Evolutionary conservation across 352 stramenopile species (phyloP).

Genomic region (Globisporangium camurandrum): DNA sequence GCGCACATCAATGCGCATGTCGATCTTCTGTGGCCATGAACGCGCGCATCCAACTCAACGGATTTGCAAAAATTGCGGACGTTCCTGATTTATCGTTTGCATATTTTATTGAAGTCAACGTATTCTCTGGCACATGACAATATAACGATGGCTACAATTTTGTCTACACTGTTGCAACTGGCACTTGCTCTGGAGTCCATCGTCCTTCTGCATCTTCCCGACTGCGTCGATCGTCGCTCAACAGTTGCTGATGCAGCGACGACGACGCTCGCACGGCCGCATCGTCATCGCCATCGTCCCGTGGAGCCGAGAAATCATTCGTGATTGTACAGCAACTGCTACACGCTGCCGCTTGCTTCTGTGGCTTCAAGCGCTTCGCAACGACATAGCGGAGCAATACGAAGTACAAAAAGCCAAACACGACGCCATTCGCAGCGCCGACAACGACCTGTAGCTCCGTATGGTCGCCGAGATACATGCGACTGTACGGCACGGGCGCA

Average conservation of each 20-base stretch:
- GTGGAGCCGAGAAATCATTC: too few species aligned
- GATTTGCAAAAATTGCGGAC: neutral
- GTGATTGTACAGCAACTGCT: slow-evolving; percentile 3
- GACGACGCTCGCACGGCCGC: too few species aligned
- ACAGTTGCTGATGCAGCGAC: too few species aligned
- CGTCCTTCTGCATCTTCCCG: too few species aligned
- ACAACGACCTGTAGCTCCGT: slow-evolving; percentile 36
- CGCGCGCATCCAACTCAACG: neutral
- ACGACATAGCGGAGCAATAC: slow-evolving; percentile 29
- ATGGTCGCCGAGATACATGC: slow-evolving; percentile 54
- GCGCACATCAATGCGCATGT: neutral
- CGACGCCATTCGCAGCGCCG: slow-evolving; percentile 26
- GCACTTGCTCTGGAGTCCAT: too few species aligned
- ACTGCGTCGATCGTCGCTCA: too few species aligned
- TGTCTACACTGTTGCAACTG: too few species aligned
- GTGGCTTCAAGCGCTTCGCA: slow-evolving; percentile 11
- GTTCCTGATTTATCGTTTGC: neutral
- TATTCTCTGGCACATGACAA: neutral
- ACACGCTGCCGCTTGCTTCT: slow-evolving; percentile 1
- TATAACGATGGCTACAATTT: too few species aligned
- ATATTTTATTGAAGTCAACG: neutral
- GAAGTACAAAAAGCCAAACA: slow-evolving; percentile 39
- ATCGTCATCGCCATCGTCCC: too few species aligned
- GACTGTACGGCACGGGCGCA: slow-evolving; percentile 42
- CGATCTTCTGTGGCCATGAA: neutral